Conservation (phyloP, 1,284 basidiomycete genomes). For the Melanopsichium pennsylvanicum region DNA sequence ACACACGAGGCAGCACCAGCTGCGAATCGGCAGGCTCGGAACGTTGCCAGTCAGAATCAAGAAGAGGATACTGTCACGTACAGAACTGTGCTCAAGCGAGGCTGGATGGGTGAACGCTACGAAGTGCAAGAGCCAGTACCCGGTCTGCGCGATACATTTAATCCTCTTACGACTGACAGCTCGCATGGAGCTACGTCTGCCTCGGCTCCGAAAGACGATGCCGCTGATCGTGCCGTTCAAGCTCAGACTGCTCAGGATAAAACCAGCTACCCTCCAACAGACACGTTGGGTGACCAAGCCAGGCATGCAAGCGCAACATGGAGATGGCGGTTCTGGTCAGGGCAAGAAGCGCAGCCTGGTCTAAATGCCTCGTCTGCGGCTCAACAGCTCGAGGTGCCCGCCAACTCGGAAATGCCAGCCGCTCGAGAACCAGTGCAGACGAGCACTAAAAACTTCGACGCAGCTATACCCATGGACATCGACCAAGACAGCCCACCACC, state of each 20-base stretch:
- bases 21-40: neutral
- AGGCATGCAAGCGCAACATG: constrained; percentile 22
- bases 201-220: neutral
- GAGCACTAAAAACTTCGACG: neutral
- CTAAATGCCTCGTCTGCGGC: constrained; percentile 2
- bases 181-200: neutral
- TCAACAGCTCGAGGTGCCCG: constrained; percentile 18
- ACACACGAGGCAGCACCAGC: neutral
- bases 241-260: neutral
- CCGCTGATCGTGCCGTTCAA: neutral
- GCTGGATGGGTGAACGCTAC: constrained; percentile 42
- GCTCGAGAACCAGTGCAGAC: neutral
- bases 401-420: neutral
- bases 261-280: constrained; percentile 9
- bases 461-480: constrained; percentile 42
- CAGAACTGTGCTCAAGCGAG: constrained; percentile 38
- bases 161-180: neutral
- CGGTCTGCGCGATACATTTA: constrained; percentile 3
- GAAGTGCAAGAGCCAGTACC: constrained; percentile 35
- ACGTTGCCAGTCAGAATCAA: neutral
- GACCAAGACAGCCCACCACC: neutral
- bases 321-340: constrained; percentile 39
- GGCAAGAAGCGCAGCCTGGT: constrained; percentile 9
- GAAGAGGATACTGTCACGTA: constrained; percentile 22
- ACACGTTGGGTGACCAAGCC: neutral